Conservation (phyloP, 2,329 filamentous ascomycete species). For the Pyrenochaeta sp. region DNA sequence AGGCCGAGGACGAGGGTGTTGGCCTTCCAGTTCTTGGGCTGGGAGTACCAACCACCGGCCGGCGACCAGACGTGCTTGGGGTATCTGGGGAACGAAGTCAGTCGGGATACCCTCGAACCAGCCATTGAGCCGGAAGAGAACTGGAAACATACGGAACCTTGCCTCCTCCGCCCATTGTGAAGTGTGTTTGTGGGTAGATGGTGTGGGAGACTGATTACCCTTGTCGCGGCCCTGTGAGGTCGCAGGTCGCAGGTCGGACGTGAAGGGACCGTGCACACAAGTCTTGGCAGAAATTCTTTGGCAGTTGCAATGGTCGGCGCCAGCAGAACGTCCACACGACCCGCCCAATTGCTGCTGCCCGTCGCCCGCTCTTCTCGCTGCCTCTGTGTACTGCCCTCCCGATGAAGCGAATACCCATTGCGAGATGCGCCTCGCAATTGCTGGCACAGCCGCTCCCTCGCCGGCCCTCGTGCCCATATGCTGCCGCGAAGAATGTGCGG, state of each 20-base stretch:
- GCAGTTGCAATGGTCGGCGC: constrained; percentile 30
- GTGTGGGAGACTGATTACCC: too few relatives aligned
- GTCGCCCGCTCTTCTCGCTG: constrained; percentile 19
- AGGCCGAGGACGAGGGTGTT: constrained; percentile 83
- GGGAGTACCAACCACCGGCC: constrained; percentile 95
- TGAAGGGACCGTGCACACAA: constrained; percentile 20
- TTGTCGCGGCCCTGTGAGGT: too few relatives aligned
- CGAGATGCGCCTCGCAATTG: constrained; percentile 67
- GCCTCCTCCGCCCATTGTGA: constrained; percentile 67
- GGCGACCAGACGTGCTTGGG: constrained; percentile 99
- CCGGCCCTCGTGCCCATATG: constrained; percentile 49
- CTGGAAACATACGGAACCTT: constrained; percentile 70
- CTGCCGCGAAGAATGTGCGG: constrained; percentile 26
- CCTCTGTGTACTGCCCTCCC: constrained; percentile 9
- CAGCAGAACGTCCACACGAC: constrained; percentile 38
- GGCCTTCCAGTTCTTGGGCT: constrained; percentile 91
- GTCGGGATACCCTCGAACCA: constrained; percentile 20
- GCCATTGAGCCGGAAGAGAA: constrained; percentile 23
- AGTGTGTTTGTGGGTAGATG: constrained; percentile 71
- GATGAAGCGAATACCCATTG: constrained; percentile 70
- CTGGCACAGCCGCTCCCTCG: constrained; percentile 56
- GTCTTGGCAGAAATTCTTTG: constrained; percentile 47
- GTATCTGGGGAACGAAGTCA: constrained; percentile 71
- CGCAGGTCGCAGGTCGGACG: constrained; percentile 21
- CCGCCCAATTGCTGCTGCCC: constrained; percentile 26